Percentiles rank a stretch among this genome's conserved stretches.
phyloP scores from a whole-genome alignment of 192 early-diverging fungal genomes.

The Rhizophagus clarus region DNA sequence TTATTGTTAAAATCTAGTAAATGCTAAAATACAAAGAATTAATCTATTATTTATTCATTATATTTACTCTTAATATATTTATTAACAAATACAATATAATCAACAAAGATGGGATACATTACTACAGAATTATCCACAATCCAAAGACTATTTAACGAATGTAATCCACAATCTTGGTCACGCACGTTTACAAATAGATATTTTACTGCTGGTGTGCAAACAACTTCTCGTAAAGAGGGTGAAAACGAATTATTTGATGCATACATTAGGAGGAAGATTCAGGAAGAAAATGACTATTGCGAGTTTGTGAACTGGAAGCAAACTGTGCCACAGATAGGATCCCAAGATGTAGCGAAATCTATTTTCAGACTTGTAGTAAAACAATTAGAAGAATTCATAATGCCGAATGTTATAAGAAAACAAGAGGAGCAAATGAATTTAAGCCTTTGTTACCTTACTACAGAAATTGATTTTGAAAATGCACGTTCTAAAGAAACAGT shows the following conservation, averaged over 20 bases:
- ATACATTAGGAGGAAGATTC: neutral
- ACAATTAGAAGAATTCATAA: neutral
- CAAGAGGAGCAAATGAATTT: neutral
- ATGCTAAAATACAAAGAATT: too few species aligned
- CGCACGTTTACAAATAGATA: too few species aligned
- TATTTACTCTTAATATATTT: too few species aligned
- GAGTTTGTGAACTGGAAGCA: neutral
- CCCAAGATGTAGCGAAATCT: neutral
- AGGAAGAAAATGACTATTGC: neutral
- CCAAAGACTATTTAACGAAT: too few species aligned
- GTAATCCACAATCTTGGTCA: too few species aligned
- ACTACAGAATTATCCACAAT: too few species aligned
- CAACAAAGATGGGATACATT: too few species aligned
- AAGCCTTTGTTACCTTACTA: neutral
- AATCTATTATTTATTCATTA: too few species aligned
- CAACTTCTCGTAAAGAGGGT: neutral
- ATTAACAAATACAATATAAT: too few species aligned
- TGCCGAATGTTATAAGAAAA: neutral
- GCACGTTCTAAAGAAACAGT: neutral
- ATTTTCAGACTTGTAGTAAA: neutral
- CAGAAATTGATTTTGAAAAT: neutral
- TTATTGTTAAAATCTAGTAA: too few species aligned
- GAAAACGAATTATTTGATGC: neutral
- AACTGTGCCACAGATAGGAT: neutral
- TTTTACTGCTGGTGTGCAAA: neutral